Evolutionary conservation across 169 alveolate species (phyloP).

Genomic region (Babesia sp.): DNA sequence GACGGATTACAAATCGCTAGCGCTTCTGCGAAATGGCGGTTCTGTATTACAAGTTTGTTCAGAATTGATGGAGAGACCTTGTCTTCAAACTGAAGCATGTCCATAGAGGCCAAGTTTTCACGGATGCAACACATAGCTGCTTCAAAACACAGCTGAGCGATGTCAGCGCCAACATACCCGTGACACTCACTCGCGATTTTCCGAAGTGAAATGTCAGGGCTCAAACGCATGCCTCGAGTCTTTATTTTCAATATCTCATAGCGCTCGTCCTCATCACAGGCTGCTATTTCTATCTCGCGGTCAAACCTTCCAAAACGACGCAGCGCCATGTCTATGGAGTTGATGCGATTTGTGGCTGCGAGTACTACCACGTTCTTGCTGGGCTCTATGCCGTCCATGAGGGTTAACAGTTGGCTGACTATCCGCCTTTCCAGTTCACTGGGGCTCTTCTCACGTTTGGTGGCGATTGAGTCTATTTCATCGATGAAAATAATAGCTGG

Average conservation of each 20-base stretch:
- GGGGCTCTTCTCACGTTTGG: conserved; percentile 81
- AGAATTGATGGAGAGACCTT: conserved; percentile 68
- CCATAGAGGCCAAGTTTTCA: conserved; percentile 64
- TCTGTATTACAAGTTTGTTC: conserved; percentile 69
- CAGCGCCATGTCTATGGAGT: conserved; percentile 89
- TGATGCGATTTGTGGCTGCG: conserved; percentile 91
- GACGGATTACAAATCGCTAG: conserved; percentile 88
- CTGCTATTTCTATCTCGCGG: conserved; percentile 85
- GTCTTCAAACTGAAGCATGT: conserved; percentile 53
- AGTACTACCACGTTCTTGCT: conserved; percentile 82
- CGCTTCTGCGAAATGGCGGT: conserved; percentile 84
- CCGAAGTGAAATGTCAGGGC: conserved; percentile 79
- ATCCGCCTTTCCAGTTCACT: conserved; percentile 79
- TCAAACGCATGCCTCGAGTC: conserved; percentile 84
- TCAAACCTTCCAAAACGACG: conserved; percentile 86
- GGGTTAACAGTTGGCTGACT: conserved; percentile 83
- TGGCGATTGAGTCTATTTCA: conserved; percentile 90
- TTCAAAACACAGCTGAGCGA: conserved; percentile 86
- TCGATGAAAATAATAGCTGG: conserved; percentile 88
- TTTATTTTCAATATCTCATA: conserved; percentile 84
- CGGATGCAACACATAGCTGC: conserved; percentile 85
- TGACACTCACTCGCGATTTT: conserved; percentile 90
- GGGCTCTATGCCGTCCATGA: conserved; percentile 81
- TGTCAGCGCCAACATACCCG: conserved; percentile 92
- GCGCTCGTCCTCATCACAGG: conserved; percentile 87